Conservation (phyloP, 140 eudicot genomes). For the Bidens hawaiensis region DNA sequence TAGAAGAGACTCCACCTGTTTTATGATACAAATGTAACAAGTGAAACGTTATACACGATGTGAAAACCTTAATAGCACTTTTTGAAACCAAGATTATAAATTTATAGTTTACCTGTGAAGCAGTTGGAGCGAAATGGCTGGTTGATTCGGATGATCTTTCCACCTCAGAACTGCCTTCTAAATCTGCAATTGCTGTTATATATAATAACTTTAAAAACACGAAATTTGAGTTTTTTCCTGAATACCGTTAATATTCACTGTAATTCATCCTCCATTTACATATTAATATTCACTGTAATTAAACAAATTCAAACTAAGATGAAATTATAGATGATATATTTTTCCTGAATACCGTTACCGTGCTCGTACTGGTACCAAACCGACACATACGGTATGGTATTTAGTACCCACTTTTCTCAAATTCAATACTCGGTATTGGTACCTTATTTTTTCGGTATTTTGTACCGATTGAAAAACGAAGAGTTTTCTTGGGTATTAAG, state of each 20-base stretch:
- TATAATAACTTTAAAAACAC: not conserved
- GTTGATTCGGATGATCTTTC: constrained; percentile 37
- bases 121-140: constrained; percentile 49
- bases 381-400: too few species aligned
- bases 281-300: not conserved
- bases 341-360: too few species aligned
- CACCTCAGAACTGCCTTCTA: constrained; percentile 44
- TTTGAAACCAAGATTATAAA: too few species aligned
- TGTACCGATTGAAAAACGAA: too few species aligned
- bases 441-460: too few species aligned
- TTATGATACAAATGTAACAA: constrained; percentile 3
- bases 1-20: constrained; percentile 77
- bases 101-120: constrained; percentile 48
- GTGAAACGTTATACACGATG: not conserved
- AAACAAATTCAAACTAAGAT: not conserved
- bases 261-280: not conserved
- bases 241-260: not conserved
- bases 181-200: constrained; percentile 34
- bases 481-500: too few species aligned
- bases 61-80: too few species aligned
- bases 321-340: too few species aligned
- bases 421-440: too few species aligned
- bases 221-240: not conserved
- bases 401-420: too few species aligned
- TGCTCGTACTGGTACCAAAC: too few species aligned